Percentiles rank a stretch among this genome's conserved stretches.
These are phyloP conservation scores for Jacaranda copaia DNA, from an alignment of 257 asterid genomes.

Conservation along the genomic window DNA sequence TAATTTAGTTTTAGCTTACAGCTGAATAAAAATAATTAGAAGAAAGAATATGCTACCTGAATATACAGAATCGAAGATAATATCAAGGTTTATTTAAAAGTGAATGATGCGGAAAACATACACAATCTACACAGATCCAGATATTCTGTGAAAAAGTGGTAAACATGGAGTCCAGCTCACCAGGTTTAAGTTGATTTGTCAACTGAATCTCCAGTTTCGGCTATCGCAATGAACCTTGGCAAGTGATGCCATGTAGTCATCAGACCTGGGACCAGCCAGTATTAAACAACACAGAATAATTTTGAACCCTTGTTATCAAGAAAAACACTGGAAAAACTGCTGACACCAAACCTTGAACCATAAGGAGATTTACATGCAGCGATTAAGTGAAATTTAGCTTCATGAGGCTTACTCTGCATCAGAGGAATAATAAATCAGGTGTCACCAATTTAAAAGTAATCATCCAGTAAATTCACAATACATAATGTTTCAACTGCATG, in stretches of 20 bases:
- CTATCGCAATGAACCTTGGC: slow-evolving; percentile 88
- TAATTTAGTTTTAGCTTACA: neutral
- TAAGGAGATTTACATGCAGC: slow-evolving; percentile 81
- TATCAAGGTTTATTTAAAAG: neutral
- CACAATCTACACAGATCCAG: neutral
- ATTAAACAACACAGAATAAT: neutral
- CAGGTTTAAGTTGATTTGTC: slow-evolving; percentile 20
- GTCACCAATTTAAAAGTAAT: neutral
- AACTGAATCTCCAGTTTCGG: slow-evolving; percentile 63
- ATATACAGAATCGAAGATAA: neutral
- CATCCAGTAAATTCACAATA: neutral
- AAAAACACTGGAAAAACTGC: neutral
- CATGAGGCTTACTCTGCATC: slow-evolving; percentile 68
- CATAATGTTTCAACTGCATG: neutral
- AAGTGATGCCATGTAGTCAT: slow-evolving; percentile 88
- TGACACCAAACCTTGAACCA: slow-evolving; percentile 66
- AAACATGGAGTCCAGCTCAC: slow-evolving; percentile 1
- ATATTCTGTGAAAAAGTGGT: neutral
- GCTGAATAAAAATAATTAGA: neutral
- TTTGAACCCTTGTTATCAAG: neutral
- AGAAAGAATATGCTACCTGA: neutral
- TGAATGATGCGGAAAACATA: neutral
- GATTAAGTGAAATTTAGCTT: slow-evolving; percentile 65
- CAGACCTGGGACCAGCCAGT: slow-evolving; percentile 58
- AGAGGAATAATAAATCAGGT: slow-evolving; percentile 20